Evolutionary conservation across 371 early-diverging fungal species (phyloP).

Genomic region (Apophysomyces ossiformis): DNA sequence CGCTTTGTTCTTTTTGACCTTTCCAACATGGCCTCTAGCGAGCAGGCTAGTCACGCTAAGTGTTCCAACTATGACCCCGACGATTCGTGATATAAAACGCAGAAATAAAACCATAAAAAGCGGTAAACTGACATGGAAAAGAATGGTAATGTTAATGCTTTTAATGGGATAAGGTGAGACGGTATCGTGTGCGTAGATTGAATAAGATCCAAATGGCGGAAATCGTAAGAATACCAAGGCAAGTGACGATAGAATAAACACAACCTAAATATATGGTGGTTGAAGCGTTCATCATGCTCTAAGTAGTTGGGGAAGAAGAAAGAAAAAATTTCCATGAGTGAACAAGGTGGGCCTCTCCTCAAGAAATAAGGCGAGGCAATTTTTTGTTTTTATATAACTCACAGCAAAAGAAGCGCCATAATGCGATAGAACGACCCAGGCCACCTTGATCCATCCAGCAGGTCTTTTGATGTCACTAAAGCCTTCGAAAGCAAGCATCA

Average conservation of each 20-base stretch:
- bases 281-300: constrained; percentile 58
- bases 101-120: no score
- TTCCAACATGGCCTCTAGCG: no score
- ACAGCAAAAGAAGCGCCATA: constrained; percentile 67
- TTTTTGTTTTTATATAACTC: constrained; percentile 11
- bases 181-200: constrained; percentile 37
- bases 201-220: constrained; percentile 37
- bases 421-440: constrained; percentile 60
- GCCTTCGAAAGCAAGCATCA: constrained; percentile 75
- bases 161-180: constrained; percentile 3
- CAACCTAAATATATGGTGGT: constrained; percentile 49
- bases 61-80: no score
- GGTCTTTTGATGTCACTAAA: constrained; percentile 38
- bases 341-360: no score
- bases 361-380: no score
- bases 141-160: no score
- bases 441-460: constrained; percentile 32
- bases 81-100: no score
- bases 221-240: constrained; percentile 42
- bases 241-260: constrained; percentile 53
- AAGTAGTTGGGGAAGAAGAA: neutral
- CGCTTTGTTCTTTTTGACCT: no score
- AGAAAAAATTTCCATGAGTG: no score
- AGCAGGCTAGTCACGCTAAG: no score
- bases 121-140: no score